Evolutionary conservation across 2,329 filamentous ascomycete genomes (phyloP).

Genomic region (Claviceps sp.): DNA sequence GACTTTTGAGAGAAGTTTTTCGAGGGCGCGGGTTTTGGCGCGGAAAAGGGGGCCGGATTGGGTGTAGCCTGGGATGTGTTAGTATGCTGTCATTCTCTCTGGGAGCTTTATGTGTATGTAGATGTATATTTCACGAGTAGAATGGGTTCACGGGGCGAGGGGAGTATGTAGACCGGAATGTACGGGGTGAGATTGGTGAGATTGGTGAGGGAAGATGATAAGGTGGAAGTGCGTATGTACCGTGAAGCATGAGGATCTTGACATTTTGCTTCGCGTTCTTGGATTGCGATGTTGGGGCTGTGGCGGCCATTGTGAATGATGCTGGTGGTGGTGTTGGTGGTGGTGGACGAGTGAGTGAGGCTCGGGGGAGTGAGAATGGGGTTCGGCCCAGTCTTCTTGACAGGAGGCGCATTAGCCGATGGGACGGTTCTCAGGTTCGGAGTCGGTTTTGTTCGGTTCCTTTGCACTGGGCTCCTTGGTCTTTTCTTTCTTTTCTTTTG

Average conservation of each 20-base stretch:
- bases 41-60: constrained; percentile 79
- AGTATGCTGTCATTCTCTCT: background rate
- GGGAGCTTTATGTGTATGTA: too few relatives aligned
- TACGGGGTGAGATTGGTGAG: too few relatives aligned
- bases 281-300: background rate
- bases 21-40: constrained; percentile 74
- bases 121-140: too few relatives aligned
- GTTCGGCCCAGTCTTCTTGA: background rate
- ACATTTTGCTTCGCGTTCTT: constrained; percentile 32
- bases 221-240: constrained; percentile 21
- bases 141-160: too few relatives aligned
- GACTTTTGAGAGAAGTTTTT: constrained; percentile 65
- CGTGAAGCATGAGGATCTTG: constrained; percentile 69
- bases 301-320: constrained; percentile 1
- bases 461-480: background rate
- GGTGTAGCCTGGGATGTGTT: constrained; percentile 53
- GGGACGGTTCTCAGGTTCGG: background rate
- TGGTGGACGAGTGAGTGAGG: background rate
- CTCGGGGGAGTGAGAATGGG: background rate
- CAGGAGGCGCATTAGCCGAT: background rate
- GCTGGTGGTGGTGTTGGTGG: background rate
- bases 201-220: too few relatives aligned
- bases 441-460: background rate
- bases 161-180: too few relatives aligned
- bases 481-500: background rate